These are phyloP conservation scores for Naganishia sp. DNA, from an alignment of 1,284 basidiomycete species.

Conservation along the genomic window DNA sequence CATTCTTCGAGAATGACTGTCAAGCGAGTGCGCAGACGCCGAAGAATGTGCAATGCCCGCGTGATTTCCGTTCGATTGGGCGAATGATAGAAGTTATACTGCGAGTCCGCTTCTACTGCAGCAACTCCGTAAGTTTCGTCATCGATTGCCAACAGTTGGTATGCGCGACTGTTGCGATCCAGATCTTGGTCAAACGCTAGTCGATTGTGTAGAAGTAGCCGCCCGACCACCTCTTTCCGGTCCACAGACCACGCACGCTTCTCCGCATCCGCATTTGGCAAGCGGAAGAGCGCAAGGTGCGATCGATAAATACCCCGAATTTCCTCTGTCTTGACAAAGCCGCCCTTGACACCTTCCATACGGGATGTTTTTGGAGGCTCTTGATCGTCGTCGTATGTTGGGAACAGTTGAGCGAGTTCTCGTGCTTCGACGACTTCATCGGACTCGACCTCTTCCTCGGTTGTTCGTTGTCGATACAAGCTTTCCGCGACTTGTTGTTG, in stretches of 20 bases:
- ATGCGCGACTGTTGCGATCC: conserved; percentile 42
- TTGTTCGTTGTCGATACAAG: conserved; percentile 72
- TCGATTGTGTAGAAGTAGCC: conserved; percentile 1
- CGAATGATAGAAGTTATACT: conserved; percentile 79
- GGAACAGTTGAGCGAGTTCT: conserved; percentile 81
- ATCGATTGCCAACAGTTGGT: conserved; percentile 39
- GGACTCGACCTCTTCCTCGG: conserved; percentile 62
- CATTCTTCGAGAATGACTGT: conserved; percentile 70
- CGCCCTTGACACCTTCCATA: conserved; percentile 29
- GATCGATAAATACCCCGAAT: conserved; percentile 32
- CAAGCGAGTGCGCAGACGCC: conserved; percentile 62
- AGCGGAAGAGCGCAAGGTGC: conserved; percentile 30
- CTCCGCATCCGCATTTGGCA: conserved; percentile 1
- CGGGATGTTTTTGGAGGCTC: conserved; percentile 26
- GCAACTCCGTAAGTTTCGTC: conserved; percentile 36
- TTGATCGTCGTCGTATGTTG: conserved; percentile 63
- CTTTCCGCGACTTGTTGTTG: conserved; percentile 67
- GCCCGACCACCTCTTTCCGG: neutral
- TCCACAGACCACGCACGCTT: conserved; percentile 10
- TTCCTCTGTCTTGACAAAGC: conserved; percentile 36
- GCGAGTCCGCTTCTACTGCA: conserved; percentile 42
- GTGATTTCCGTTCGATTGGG: conserved; percentile 69
- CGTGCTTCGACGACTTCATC: conserved; percentile 77
- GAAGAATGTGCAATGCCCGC: conserved; percentile 63
- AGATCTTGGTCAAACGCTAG: conserved; percentile 39